Base-by-base conservation (phyloP, 305 asterid species). In the Stenogyne calaminthoides region DNA sequence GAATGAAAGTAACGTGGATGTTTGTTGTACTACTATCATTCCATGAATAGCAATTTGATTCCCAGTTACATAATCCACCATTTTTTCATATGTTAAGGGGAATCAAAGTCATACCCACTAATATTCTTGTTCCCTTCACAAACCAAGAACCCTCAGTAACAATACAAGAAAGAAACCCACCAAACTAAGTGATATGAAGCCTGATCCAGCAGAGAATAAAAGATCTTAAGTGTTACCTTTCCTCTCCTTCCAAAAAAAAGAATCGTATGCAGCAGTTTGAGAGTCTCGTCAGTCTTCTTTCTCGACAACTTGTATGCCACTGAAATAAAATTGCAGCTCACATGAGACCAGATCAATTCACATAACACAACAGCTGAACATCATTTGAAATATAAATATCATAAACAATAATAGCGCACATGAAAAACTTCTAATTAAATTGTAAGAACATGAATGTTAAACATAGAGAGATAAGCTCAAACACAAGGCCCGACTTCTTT, bases 171-270 rank as follows among this genome's bases (percentile, higher is more conserved):
- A 12, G 39, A 51, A 10, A 19, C 16, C 68, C 61, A 56, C 4
- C 47, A 47, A 76, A 66, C 60, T 19, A 56, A 51, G 69, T 27
- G 59, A 32, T 54, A 39, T 69, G 77, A 79, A 62, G 70, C 64
- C 56, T 29, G 59, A 71, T 40, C 36, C 6, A 49, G 32, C 27
- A 47, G 37, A 61, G 34, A 65, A 25, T 59, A 69, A 56, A 64
- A 18, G 34, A 70, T 19, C 72, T 40, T 34, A 32, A 57, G 42
- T 6, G 25, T 74, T 74, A 74, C 78, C 78, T 74, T 66, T 44
- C 68, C 78, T 67, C 97, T 86, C 86, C 97, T 87, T 75, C 93
- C 93, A 83, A 83, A 95, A 83, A 84, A 95, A 51, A 95, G 90
- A n/a, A n/a, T 78, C 42, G 86, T 78, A 77, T 91, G 99, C 76